A percentile compares a stretch with the other conserved stretches of the same genome.
phyloP scores from a whole-genome alignment of 768 basidiomycete genomes.

The Agaricus subrufescens region DNA sequence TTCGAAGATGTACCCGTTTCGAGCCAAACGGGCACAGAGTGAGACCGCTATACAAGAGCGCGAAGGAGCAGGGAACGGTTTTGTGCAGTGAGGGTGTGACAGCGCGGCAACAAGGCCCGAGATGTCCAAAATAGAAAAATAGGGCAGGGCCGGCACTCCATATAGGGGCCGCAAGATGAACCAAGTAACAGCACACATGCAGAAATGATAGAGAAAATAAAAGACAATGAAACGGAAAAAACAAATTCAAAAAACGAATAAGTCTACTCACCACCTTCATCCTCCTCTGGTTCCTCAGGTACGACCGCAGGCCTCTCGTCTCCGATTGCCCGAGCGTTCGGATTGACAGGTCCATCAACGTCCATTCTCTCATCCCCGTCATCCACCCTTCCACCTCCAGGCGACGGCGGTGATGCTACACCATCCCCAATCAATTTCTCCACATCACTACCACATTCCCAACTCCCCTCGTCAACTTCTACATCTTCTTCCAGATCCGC shows the following conservation, averaged over 20 bases:
- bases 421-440: conserved; percentile 11
- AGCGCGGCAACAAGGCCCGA: no score
- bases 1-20: background rate
- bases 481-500: conserved; percentile 96
- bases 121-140: no score
- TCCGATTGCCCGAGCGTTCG: background rate
- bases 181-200: background rate
- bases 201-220: background rate
- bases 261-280: background rate
- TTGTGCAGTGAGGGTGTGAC: no score
- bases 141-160: no score
- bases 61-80: no score
- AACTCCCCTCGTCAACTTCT: conserved; percentile 46
- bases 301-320: background rate
- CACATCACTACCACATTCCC: conserved; percentile 21
- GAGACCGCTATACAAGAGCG: no score
- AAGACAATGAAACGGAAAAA: background rate
- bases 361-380: conserved; percentile 11
- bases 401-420: conserved; percentile 15
- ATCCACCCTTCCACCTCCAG: conserved; percentile 8
- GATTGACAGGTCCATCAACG: background rate
- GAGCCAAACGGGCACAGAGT: no score
- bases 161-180: no score
- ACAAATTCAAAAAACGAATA: background rate
- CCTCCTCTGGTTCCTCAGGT: background rate